phyloP scores from a whole-genome alignment of 768 basidiomycete genomes.

The Suillus americanus region DNA sequence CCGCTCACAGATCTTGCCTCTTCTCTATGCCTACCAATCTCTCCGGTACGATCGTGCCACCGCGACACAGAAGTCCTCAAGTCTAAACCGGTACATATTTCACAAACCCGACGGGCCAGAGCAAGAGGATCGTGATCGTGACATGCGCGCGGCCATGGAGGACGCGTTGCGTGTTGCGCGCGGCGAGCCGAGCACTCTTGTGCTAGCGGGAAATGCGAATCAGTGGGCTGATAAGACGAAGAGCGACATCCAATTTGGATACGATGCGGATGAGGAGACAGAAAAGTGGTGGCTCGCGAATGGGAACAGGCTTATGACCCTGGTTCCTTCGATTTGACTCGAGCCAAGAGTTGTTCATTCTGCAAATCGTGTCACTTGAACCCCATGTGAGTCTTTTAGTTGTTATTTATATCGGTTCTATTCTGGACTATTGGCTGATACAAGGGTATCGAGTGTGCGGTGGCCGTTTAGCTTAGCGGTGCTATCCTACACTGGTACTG shows the following conservation, averaged over 20 bases:
- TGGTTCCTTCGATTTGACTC: background rate
- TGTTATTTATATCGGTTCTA: too few species aligned
- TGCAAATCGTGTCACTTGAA: background rate
- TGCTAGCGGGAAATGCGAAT: constrained; percentile 41
- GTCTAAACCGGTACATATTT: constrained; percentile 53
- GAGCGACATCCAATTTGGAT: constrained; percentile 46
- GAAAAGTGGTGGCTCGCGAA: constrained; percentile 48
- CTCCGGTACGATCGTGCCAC: constrained; percentile 52
- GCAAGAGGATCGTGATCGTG: constrained; percentile 49
- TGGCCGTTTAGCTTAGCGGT: too few species aligned
- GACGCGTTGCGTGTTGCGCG: constrained; percentile 29
- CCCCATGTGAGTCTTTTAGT: background rate
- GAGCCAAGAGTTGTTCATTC: background rate
- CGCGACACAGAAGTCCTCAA: constrained; percentile 47
- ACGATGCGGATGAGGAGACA: constrained; percentile 52
- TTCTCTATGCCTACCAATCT: constrained; percentile 53
- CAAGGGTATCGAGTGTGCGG: too few species aligned
- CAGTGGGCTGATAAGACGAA: constrained; percentile 60
- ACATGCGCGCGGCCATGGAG: constrained; percentile 52
- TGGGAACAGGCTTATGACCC: constrained; percentile 22
- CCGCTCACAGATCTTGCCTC: constrained; percentile 40
- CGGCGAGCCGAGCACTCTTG: constrained; percentile 15
- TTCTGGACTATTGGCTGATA: too few species aligned
- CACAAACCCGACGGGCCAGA: constrained; percentile 55
- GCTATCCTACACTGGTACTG: too few species aligned